Evolutionary conservation across 768 basidiomycete species (phyloP), one percentile per base, ranked within the genome.

Genomic region (Rhodotorula sphaerocarpa): DNA sequence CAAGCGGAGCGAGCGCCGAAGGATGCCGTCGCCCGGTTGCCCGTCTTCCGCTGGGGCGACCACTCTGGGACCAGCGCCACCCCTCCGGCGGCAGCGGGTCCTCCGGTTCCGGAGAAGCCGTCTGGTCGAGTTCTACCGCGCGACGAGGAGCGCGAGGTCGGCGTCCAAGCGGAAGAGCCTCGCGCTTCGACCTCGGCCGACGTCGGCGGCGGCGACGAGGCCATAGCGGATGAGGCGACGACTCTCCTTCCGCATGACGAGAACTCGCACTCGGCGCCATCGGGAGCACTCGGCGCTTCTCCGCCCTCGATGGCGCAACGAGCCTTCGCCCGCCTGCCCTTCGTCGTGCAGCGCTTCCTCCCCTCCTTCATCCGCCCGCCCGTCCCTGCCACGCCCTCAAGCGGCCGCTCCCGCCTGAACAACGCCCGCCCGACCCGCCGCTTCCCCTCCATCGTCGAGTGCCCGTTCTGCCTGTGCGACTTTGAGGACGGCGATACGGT

Each of bases 401-500:
- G 16, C 36, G 36, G 36, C 16, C 36, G 36, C 36, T 39, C 36
- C 20, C 47, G 33, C 21, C 61, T 59, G 41, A 45, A 44, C 28
- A 44, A 42, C 50, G 41, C 55, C 20, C 59, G 47, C 33, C 46
- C 50, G 28, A 58, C 48, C 34, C 48, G 39, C 48, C 42, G 44
- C 43, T 59, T 43, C 61, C 54, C 48, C 23, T 42, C 56, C 30
- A 45, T 55, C 25, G 50, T 81, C 56, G 90, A 97, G 74, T 97
- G 92, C 72, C 88, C 90, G 39, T 96, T 97, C 57, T 97, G 93
- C 74, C 80, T 97, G 59, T 87, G 82, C 62, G 83, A 85, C 65
- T 97, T 96, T 70, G 83, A 78, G 44, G 84, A 84, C 72, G 91
- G 91, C 5, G 93, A 97, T 73, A 82, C 83, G 70, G 88, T 96